Evolutionary conservation across 2,329 filamentous ascomycete genomes (phyloP), one percentile per base, ranked within the genome.

Genomic region (Geosmithia morbida): DNA sequence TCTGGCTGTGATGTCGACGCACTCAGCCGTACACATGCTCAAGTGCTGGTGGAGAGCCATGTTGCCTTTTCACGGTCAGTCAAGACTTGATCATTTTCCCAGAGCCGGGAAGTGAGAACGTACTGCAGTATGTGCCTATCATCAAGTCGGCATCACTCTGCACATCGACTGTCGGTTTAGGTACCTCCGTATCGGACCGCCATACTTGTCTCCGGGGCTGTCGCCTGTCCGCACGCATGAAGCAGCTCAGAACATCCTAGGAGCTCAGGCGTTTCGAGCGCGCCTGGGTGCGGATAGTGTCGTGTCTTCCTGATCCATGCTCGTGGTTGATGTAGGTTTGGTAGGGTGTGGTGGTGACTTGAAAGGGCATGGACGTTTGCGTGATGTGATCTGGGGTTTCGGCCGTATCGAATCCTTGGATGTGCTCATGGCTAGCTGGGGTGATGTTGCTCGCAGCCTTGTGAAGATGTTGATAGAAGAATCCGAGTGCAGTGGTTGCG

Each of bases 241-340:
- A 63, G 51, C 18, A 63, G 58, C 26, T 62, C 58, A 18, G 62
- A 63, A 39, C 56, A 60, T 40, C 52, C 51, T n/a, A 54, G 54
- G 18, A 63, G 47, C 42, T 63, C 53, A 0, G 48, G 20, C 40
- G 16, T 33, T 22, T 20, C 43, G 43, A 6, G 43, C 43, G 11
- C 30, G 22, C 30, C 37, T 45, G 7, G 22, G 26, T 33, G 43
- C 4, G 43, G 13, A 30, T 22, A 45, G 2, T 16, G 22, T 17
- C 20, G 43, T 43, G 41, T 37, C 33, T 16, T 37, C 33, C 22
- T 26, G 22, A 26, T 26, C 8, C 22, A 26, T 26, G 4, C 22
- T 26, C 22, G 39, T 40, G 11, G 39, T 5, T 16, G 39, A 11
- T 16, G 13, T 7, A 18, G 40, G 40, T n/a, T 3, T 3, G 3